Percentiles rank a stretch among this genome's conserved stretches.
Conservation (phyloP, 1,139 yeast genomes). For the Scheffersomyces cryptocercus region DNA sequence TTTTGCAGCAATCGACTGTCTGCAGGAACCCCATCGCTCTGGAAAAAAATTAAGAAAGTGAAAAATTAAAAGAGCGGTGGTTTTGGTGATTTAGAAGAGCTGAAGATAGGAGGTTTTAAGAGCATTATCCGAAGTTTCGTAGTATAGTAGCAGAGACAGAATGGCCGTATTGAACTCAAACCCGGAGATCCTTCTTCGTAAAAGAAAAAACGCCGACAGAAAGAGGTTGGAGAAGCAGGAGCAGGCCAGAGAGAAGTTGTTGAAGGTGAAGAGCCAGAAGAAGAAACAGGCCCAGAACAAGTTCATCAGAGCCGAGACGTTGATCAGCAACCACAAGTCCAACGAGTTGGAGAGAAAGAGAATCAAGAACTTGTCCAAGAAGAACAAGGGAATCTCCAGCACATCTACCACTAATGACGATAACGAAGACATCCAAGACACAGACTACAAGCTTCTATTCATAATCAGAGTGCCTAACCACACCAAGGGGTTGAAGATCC, state of each 20-base stretch:
- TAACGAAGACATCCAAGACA: slow-evolving; percentile 14
- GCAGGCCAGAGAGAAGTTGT: slow-evolving; percentile 24
- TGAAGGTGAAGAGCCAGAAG: slow-evolving; percentile 32
- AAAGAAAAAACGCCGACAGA: slow-evolving; percentile 76
- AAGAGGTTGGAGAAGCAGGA: slow-evolving; percentile 67
- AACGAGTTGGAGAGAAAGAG: slow-evolving; percentile 68
- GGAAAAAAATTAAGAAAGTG: no score
- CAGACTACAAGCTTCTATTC: slow-evolving; percentile 57
- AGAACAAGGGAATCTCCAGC: slow-evolving; percentile 14
- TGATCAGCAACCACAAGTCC: slow-evolving; percentile 65
- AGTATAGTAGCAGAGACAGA: no score
- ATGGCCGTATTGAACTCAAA: slow-evolving; percentile 63
- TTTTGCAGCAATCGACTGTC: no score
- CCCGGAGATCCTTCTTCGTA: slow-evolving; percentile 74
- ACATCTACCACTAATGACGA: slow-evolving; percentile 17
- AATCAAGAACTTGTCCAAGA: slow-evolving; percentile 54
- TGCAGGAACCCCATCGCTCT: no score
- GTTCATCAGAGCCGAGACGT: slow-evolving; percentile 72
- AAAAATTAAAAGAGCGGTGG: no score
- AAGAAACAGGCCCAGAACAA: slow-evolving; percentile 43
- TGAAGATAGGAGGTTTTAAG: no score
- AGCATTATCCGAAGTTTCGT: no score
- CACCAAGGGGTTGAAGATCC: slow-evolving; percentile 61
- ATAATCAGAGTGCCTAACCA: slow-evolving; percentile 64
- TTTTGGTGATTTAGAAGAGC: no score